A percentile compares a stretch with the other conserved stretches of the same genome.
These are phyloP conservation scores for Dorcoceras hygrometricum DNA, from an alignment of 257 asterid species.

Conservation along the genomic window DNA sequence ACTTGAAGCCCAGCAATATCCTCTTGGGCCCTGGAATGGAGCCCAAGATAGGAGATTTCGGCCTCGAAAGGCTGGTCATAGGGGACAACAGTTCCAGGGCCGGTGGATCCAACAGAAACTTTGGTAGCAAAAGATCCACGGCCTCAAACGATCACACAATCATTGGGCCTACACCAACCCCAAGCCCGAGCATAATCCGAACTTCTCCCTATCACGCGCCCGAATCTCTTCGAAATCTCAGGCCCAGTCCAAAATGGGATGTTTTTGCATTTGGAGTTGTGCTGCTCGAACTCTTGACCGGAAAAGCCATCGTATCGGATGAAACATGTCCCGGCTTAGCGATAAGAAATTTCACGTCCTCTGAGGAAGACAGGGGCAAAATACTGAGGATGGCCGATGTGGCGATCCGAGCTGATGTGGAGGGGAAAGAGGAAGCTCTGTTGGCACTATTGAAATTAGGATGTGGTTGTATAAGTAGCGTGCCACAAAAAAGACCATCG, in stretches of 20 bases:
- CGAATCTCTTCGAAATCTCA: constrained; percentile 84
- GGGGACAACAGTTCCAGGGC: constrained; percentile 65
- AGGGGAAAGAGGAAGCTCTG: constrained; percentile 77
- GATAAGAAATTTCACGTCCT: constrained; percentile 32
- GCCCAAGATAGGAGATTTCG: constrained; percentile 91
- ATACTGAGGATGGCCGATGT: constrained; percentile 66
- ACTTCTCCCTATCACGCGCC: constrained; percentile 83
- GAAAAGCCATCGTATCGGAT: constrained; percentile 64
- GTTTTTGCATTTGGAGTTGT: constrained; percentile 78
- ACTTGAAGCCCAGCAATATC: constrained; percentile 81
- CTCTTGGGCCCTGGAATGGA: constrained; percentile 72
- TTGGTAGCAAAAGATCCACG: constrained; percentile 88
- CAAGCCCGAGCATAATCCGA: constrained; percentile 73
- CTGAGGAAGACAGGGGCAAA: constrained; percentile 48
- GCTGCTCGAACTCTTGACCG: constrained; percentile 66
- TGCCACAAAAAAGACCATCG: constrained; percentile 82
- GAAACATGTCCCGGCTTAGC: constrained; percentile 48
- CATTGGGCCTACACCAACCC: constrained; percentile 72
- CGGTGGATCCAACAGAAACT: constrained; percentile 67
- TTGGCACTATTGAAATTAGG: constrained; percentile 67
- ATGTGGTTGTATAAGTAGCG: constrained; percentile 57
- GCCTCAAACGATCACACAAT: constrained; percentile 58
- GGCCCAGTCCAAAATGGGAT: constrained; percentile 89
- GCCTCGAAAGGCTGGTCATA: constrained; percentile 72
- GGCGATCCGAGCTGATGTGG: constrained; percentile 81